phyloP scores from a whole-genome alignment of 257 asterid species.

The Solanum commersonii region DNA sequence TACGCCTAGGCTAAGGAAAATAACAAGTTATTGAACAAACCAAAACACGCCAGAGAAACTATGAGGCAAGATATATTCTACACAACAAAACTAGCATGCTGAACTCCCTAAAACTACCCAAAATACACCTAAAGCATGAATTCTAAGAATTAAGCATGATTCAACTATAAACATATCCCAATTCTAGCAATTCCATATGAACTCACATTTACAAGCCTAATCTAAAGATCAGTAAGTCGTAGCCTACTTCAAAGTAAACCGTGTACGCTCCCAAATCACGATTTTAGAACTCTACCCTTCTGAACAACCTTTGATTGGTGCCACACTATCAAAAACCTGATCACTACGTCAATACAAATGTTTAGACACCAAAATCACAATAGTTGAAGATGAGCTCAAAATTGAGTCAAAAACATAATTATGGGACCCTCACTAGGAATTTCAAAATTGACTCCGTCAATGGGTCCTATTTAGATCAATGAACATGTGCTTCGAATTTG shows the following conservation, averaged over 20 bases:
- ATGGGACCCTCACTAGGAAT: not conserved
- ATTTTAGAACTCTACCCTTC: not conserved
- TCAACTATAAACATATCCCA: not conserved
- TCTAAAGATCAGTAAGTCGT: not conserved
- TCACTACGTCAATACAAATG: not conserved
- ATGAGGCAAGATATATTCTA: not conserved
- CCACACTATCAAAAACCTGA: not conserved
- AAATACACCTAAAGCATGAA: not conserved
- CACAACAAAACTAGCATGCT: not conserved
- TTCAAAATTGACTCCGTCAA: not conserved
- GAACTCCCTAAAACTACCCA: not conserved
- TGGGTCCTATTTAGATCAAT: not conserved
- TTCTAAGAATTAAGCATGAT: not conserved
- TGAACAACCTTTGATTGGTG: not conserved
- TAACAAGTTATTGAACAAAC: not conserved
- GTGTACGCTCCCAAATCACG: not conserved
- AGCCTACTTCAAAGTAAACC: not conserved
- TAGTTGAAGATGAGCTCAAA: not conserved
- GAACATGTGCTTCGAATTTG: not conserved
- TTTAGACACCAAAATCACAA: not conserved
- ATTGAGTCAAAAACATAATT: not conserved
- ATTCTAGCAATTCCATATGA: too few species aligned
- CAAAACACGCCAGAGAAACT: not conserved
- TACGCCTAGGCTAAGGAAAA: not conserved
- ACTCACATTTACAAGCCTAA: not conserved